Conservation (phyloP, 345 rosid genomes). For the Eucalyptus regnans region DNA sequence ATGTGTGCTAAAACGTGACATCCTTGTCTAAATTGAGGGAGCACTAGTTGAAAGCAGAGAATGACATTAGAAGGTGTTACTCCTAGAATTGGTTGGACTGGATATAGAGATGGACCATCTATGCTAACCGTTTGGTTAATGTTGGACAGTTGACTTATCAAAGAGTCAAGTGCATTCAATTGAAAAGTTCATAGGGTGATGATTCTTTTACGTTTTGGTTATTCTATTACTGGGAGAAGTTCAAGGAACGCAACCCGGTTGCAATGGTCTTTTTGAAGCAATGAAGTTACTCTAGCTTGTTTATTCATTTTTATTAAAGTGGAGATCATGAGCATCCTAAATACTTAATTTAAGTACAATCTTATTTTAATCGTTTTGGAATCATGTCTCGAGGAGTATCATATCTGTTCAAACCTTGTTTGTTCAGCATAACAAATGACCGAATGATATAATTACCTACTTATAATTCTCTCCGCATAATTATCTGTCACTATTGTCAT, state of each 20-base stretch:
- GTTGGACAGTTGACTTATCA: not conserved
- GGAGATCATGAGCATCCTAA: not conserved
- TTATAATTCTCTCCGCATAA: not conserved
- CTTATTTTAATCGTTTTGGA: not conserved
- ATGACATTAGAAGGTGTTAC: not conserved
- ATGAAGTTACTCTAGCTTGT: not conserved
- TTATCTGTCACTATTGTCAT: not conserved
- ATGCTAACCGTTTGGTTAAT: not conserved
- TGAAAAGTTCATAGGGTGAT: not conserved
- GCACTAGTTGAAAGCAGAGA: not conserved
- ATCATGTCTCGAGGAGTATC: not conserved
- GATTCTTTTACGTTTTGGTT: not conserved
- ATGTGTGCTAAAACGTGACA: not conserved
- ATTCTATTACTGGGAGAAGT: not conserved
- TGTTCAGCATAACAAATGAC: not conserved
- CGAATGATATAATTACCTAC: not conserved
- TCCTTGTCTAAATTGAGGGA: not conserved
- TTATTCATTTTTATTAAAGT: not conserved
- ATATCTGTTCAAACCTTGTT: not conserved
- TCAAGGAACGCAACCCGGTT: not conserved
- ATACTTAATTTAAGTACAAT: not conserved
- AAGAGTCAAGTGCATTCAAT: not conserved
- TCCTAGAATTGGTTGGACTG: not conserved
- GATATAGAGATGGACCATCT: not conserved
- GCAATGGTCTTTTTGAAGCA: not conserved